A percentile compares a stretch with the other conserved stretches of the same genome.
Conservation (phyloP, 2,329 filamentous ascomycete genomes). For the Fusarium ramigenum region DNA sequence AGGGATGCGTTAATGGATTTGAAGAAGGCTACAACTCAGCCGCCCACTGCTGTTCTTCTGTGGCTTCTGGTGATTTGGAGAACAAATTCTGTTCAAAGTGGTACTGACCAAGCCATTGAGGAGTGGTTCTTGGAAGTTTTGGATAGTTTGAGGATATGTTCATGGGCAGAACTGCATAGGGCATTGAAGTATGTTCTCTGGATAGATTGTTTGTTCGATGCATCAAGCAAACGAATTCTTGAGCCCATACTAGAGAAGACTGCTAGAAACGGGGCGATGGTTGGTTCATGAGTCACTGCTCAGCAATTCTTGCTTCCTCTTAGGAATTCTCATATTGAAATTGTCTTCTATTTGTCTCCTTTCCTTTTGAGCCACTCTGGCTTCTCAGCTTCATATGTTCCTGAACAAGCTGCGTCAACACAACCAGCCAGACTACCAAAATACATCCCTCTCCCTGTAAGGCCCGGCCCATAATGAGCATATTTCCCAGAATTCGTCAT, state of each 20-base stretch:
- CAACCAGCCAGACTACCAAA: slow-evolving; percentile 41
- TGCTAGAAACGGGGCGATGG: not conserved
- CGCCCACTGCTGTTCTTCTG: not conserved
- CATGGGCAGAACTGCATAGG: slow-evolving; percentile 8
- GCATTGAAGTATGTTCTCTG: slow-evolving; percentile 23
- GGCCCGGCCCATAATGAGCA: slow-evolving; percentile 28
- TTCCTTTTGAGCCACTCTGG: slow-evolving; percentile 2
- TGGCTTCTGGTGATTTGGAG: slow-evolving; percentile 23
- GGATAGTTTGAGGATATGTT: not conserved
- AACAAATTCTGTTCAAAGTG: not conserved
- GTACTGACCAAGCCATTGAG: fast-evolving
- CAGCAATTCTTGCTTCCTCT: no score
- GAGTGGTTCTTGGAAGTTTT: slow-evolving; percentile 1
- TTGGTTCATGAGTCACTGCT: not conserved
- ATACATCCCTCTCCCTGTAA: slow-evolving; percentile 31
- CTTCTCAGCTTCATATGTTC: not conserved
- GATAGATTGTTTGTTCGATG: slow-evolving; percentile 24
- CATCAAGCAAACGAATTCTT: not conserved
- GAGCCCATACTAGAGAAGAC: not conserved
- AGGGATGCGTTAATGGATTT: not conserved
- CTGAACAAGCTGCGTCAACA: slow-evolving; percentile 36
- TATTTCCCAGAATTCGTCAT: slow-evolving; percentile 37
- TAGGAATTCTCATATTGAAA: not conserved
- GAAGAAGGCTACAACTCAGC: not conserved
- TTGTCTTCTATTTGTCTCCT: not conserved